Base-by-base conservation (phyloP, 768 basidiomycete species). In the Solioccasus polychromus region DNA sequence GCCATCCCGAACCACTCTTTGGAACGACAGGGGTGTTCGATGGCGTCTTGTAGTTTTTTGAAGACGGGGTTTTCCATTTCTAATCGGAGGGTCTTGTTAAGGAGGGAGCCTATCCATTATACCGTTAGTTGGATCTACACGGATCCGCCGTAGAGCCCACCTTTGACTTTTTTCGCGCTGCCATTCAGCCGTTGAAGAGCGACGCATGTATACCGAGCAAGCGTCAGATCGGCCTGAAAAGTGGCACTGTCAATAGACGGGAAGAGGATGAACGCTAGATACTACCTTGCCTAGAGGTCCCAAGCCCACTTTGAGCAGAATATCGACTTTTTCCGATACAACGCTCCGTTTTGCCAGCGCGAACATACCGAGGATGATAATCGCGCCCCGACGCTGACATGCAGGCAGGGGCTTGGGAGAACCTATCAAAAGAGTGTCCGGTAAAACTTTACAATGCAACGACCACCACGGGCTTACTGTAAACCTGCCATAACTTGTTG, bases 1-100 rank as follows among this genome's bases (percentile, higher is more conserved):
- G 95, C 91, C 69, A 98, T 81, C 9, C 86, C 86, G 55, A 99
- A 98, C 95, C 95, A 99, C 47, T 97, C 93, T 54, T 84, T 88
- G 17, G 86, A 85, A 35, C 83, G 77, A 46, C 83, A 88, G 0
- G 91, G 86, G 42, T 81, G 74, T 54, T 92, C 82, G 28, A 97
- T 78, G n/a, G 83, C 75, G 2, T 86, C 83, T 58, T 86, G 80
- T 6, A 99, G 73, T 57, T 88, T 88, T 22, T 73, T 73, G 72
- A 99, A 97, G 34, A 99, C 80, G 0, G 80, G 76, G 52, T 83
- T 87, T 29, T 88, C 83, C 88, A 96, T 97, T 8, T 85, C 83
- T 47, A 92, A 71, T 3, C 95, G 83, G 42, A 90, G 74, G 2
- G 83, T 85, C 57, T 90, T 92, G 71, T 96, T 90, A 17, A 82